Base-by-base conservation (phyloP, 1,139 yeast genomes). In the Yamadazyma dendronema region DNA sequence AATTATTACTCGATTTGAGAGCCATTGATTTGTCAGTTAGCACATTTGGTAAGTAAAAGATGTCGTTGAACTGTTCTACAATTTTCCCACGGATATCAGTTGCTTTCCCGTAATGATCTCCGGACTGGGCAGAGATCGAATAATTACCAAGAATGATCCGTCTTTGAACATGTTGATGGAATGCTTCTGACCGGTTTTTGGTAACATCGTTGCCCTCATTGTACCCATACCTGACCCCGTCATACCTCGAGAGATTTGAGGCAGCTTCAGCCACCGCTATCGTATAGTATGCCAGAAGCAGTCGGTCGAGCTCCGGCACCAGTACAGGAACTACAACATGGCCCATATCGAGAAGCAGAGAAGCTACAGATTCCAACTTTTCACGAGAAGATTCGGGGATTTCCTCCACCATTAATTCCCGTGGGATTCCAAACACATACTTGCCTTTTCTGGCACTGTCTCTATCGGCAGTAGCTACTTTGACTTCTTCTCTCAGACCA, bases 181-280 rank as follows among this genome's bases (percentile, higher is more conserved):
- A 83, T 0, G 84, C 84, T 3, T 54, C 49, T 0, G 77, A 53
- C 43, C 97, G 68, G 3, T 94, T 85, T 5, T 70, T 65, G 1
- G 75, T 72, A 42, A 80, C 83, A 8, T 68, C 54, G 15, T 67
- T 66, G 6, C 35, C 39, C 4, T 44, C 39, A 3, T 46, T 36
- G 35, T 59, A 61, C 0, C 97, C 97, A 53, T 84, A 94, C 36
- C 97, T 67, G 17, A 90, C 67, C 2, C 98, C 98, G 59, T 92
- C 98, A 52, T 77, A 94, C 26, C 97, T 69, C 2, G 96, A 77
- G 33, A 94, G 70, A 55, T 94, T 92, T 0, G 98, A 90, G 0
- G 95, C 82, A 0, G 97, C 97, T 54, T 94, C 98, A 0, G 97
- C 86, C 0, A 97, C 87, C 1, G 94, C 89, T 26, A 94, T 53